These are phyloP conservation scores for Martensiomyces pterosporus DNA, from an alignment of 192 early-diverging fungal species.

Conservation along the genomic window DNA sequence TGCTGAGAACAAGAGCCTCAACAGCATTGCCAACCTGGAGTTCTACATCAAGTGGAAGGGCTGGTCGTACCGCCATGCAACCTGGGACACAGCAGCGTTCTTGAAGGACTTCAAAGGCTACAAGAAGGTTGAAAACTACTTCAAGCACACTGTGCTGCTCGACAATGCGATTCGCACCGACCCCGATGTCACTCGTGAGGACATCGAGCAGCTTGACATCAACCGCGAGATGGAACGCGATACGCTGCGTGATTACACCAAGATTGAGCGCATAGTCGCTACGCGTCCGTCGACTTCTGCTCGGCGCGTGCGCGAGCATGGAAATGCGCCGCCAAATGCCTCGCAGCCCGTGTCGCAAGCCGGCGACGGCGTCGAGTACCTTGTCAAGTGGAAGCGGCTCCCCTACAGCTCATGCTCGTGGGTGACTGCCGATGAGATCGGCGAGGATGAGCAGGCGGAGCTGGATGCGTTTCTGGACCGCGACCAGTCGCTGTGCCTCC, in stretches of 20 bases:
- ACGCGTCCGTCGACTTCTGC: conserved; percentile 47
- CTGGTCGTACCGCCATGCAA: conserved; percentile 83
- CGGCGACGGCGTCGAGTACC: conserved; percentile 69
- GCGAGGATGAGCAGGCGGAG: conserved; percentile 71
- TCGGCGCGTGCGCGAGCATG: conserved; percentile 19
- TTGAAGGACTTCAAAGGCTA: conserved; percentile 76
- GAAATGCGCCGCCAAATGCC: conserved; percentile 16
- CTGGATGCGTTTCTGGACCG: conserved; percentile 87
- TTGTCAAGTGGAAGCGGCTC: conserved; percentile 89
- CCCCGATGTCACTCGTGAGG: conserved; percentile 72
- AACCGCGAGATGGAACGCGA: conserved; percentile 76
- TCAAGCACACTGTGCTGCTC: conserved; percentile 59
- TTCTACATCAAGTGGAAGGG: conserved; percentile 95
- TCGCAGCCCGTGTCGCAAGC: conserved; percentile 13
- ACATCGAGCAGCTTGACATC: conserved; percentile 85
- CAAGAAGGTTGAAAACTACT: conserved; percentile 86
- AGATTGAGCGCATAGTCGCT: conserved; percentile 87
- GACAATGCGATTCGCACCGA: conserved; percentile 57
- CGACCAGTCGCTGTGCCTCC: conserved; percentile 64
- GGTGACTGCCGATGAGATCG: conserved; percentile 69
- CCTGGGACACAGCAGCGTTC: conserved; percentile 74
- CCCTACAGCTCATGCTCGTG: conserved; percentile 88
- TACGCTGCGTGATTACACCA: conserved; percentile 75
- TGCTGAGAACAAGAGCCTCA: conserved; percentile 15
- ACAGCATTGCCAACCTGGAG: conserved; percentile 58